Evolutionary conservation across 352 stramenopile genomes (phyloP), one percentile per base, ranked within the genome.

Genomic region (Phytophthora ohioensis): DNA sequence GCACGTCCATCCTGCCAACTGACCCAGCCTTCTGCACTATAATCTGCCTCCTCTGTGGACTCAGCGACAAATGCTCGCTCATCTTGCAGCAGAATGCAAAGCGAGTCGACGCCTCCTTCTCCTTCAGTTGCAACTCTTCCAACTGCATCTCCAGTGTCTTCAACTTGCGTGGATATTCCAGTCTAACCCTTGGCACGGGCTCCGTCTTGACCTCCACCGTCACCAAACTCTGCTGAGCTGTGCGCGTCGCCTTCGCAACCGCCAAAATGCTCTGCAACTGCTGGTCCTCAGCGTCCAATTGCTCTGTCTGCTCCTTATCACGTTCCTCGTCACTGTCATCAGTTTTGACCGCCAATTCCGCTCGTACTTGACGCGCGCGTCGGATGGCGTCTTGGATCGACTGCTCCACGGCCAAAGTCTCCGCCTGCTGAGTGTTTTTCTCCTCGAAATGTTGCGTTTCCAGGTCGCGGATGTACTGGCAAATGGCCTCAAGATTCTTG

Each of bases 91-190:
- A 87, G 57, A 91, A 92, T 8, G 46, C 57, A 43, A 67, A 69
- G 21, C 78, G 82, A 27, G 78, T 83, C 21, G 80, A 79, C n/a
- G 75, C 56, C 38, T 80, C 57, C 8, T 13, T 42, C 27, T 88
- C 74, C 32, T 73, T 76, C 9, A 58, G 35, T 4, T 64, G 55
- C 43, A 78, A 46, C 8, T 85, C 79, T 9, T 73, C 53, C 2
- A 88, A 42, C 10, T 82, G 70, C 27, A 72, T 71, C 52, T 91
- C 69, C 57, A 88, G 34, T 21, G 59, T 46, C 51, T 84, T 87
- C 49, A 91, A 64, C 13, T 80, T 76, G 15, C 69, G 73, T n/a
- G 78, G 82, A 48, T 89, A 88, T 57, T 85, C 67, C 30, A 92
- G n/a, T 38, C 65, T 54, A 9, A 73, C 5, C 10, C 32, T 56